Evolutionary conservation across 2,329 filamentous ascomycete genomes (phyloP).

Genomic region (Alternaria gaisen): DNA sequence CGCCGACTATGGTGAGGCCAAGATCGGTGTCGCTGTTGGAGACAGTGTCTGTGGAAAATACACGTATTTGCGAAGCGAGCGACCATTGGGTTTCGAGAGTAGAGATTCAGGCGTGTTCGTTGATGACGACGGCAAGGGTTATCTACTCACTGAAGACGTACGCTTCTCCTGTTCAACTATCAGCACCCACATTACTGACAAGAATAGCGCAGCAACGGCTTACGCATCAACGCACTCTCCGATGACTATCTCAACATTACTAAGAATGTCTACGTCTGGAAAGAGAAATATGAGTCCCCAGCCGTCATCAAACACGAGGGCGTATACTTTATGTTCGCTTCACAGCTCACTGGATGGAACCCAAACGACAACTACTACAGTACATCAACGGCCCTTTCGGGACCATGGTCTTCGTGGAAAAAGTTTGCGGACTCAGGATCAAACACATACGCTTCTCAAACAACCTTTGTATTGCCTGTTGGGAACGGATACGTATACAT

Average conservation of each 20-base stretch:
- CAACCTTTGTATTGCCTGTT: slow-evolving; percentile 65
- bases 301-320: slow-evolving; percentile 68
- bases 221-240: slow-evolving; percentile 66
- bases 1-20: slow-evolving; percentile 68
- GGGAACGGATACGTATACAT: slow-evolving; percentile 65
- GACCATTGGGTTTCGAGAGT: slow-evolving; percentile 61
- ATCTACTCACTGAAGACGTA: slow-evolving; percentile 71
- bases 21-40: slow-evolving; percentile 69
- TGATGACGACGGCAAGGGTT: slow-evolving; percentile 68
- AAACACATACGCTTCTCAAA: slow-evolving; percentile 69
- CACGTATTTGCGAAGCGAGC: slow-evolving; percentile 57
- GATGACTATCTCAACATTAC: slow-evolving; percentile 65
- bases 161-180: slow-evolving; percentile 28
- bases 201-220: slow-evolving; percentile 62
- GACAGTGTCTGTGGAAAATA: slow-evolving; percentile 69
- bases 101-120: slow-evolving; percentile 69
- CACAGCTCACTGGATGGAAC: slow-evolving; percentile 59
- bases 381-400: slow-evolving; percentile 64
- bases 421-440: slow-evolving; percentile 66
- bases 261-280: slow-evolving; percentile 62
- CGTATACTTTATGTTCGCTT: slow-evolving; percentile 72
- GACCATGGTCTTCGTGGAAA: slow-evolving; percentile 69
- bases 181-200: slow-evolving; percentile 7
- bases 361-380: slow-evolving; percentile 72
- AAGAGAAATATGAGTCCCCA: slow-evolving; percentile 67